These are phyloP conservation scores for Adenanthera pavonina DNA, from an alignment of 306 rosid genomes.

Conservation along the genomic window DNA sequence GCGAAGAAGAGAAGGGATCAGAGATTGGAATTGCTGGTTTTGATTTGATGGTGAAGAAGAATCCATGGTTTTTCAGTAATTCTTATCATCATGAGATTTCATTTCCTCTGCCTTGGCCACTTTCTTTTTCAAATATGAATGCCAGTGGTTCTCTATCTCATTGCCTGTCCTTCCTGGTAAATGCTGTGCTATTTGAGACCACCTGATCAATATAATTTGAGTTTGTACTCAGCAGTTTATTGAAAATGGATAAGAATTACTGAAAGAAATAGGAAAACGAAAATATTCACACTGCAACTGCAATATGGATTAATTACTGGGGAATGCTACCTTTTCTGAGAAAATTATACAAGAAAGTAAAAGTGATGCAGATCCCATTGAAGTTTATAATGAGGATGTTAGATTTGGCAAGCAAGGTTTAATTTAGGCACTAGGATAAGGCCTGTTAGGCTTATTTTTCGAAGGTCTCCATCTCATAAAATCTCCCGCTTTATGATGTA, in stretches of 20 bases:
- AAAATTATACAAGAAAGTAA: neutral
- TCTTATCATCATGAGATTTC: slow-evolving; percentile 32
- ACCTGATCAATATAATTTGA: slow-evolving; percentile 54
- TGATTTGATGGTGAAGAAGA: slow-evolving; percentile 55
- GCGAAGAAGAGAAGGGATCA: slow-evolving; percentile 38
- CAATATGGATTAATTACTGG: neutral
- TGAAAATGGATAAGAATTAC: neutral
- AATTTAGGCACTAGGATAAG: neutral
- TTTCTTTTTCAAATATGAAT: slow-evolving; percentile 90
- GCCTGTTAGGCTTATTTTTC: no score
- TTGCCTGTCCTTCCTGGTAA: slow-evolving; percentile 94
- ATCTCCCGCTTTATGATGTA: no score
- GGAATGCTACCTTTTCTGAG: neutral
- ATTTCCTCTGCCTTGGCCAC: slow-evolving; percentile 62
- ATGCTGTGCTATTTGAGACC: slow-evolving; percentile 95
- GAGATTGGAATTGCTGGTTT: slow-evolving; percentile 39
- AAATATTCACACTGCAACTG: neutral
- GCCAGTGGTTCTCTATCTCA: slow-evolving; percentile 94
- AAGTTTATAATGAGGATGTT: neutral
- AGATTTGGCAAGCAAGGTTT: neutral
- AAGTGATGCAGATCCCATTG: neutral
- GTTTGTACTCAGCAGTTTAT: neutral
- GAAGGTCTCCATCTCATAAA: no score
- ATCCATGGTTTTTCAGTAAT: slow-evolving; percentile 59
- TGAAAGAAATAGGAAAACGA: neutral